Evolutionary conservation across 768 basidiomycete species (phyloP), one percentile per base, ranked within the genome.

Genomic region (Pleurotus giganteus): DNA sequence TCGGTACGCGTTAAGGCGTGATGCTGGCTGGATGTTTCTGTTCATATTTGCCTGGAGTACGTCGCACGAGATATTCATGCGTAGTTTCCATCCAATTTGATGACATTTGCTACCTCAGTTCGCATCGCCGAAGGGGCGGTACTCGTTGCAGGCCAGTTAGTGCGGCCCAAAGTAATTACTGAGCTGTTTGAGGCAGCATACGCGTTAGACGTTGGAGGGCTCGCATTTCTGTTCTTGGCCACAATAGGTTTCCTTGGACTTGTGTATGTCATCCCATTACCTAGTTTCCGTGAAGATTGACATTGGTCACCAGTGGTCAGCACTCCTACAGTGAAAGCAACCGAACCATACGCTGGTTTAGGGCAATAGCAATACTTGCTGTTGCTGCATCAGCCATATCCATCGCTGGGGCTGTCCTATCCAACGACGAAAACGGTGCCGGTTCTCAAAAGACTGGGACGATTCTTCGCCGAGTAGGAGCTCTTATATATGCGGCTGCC

Each of bases 1-100:
- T 47, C 80, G 75, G 28, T 83, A 88, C 72, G 81, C 78, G 34
- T 74, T 86, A 60, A 66, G 79, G 54, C 73, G 77, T 39, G 79
- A 84, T 65, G 81, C 77, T 27, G 87, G 84, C 56, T 89, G 85
- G 85, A 66, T 88, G n/a, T 80, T 81, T 58, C 73, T 88, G n/a
- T 72, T 80, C 42, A 67, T 85, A 11, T 86, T 89, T 57, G 76
- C 84, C 9, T 57, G 79, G 41, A 67, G 86, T 85, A 57, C 64
- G 82, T 72, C 28, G 11, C 37, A 15, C 2, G n/a, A n/a, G n/a
- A n/a, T n/a, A n/a, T 17, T 39, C 26, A 43, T 41, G 1, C 2
- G 12, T 34, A 3, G n/a, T 32, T 56, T 44, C 29, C 17, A 17
- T 58, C 23, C 29, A 15, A 41, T 19, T 53, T 57, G 8, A 54